Percentiles rank a stretch among this genome's conserved stretches.
Conservation (phyloP, 1,139 yeast genomes). For the Nadsonia commutata region DNA sequence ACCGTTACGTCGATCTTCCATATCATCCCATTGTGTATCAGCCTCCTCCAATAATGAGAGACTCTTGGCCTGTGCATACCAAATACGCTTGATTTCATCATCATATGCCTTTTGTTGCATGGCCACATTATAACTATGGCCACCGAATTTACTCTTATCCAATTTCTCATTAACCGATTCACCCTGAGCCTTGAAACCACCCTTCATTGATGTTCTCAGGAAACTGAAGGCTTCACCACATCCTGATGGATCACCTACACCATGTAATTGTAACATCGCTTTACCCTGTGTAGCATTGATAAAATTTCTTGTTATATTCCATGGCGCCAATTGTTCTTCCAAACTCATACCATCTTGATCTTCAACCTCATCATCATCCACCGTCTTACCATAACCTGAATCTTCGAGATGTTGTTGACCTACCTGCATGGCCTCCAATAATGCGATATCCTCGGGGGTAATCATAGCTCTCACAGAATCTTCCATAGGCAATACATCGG, state of each 20-base stretch:
- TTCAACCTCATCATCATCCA: constrained; percentile 31
- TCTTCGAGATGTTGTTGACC: constrained; percentile 81
- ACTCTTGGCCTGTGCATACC: constrained; percentile 74
- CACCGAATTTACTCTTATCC: constrained; percentile 34
- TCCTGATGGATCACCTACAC: constrained; percentile 96
- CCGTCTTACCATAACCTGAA: constrained; percentile 38
- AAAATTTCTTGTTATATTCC: constrained; percentile 86
- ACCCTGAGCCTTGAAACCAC: constrained; percentile 65
- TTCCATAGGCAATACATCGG: constrained; percentile 59
- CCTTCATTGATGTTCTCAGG: constrained; percentile 84
- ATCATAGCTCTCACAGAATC: constrained; percentile 76
- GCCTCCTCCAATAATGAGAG: constrained; percentile 30
- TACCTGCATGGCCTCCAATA: constrained; percentile 84
- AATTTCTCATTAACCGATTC: constrained; percentile 29
- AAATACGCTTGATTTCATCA: constrained; percentile 74
- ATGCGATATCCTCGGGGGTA: constrained; percentile 79
- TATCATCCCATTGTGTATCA: constrained; percentile 22
- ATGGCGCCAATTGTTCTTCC: constrained; percentile 82
- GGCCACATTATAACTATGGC: constrained; percentile 66
- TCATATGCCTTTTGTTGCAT: constrained; percentile 87
- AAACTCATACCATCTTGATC: constrained; percentile 35
- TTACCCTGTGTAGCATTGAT: constrained; percentile 91
- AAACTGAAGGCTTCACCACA: constrained; percentile 86
- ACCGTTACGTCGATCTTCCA: constrained; percentile 20
- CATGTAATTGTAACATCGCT: constrained; percentile 89